Base-by-base conservation (phyloP, 2,329 filamentous ascomycete species). In the Aschersonia sp. region DNA sequence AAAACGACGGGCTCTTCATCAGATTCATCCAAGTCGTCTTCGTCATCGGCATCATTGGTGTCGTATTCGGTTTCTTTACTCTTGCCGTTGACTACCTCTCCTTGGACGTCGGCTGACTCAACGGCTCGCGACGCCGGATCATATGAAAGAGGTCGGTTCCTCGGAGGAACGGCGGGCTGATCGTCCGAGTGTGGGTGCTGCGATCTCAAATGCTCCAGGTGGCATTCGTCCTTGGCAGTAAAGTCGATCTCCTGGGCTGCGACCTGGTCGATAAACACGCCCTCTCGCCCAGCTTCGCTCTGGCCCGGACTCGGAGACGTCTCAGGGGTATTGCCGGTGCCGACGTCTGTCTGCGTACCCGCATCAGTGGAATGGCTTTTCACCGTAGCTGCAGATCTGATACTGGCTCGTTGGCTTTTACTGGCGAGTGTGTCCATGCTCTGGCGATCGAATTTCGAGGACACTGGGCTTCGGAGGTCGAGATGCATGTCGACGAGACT, bases 401-500 rank as follows among this genome's bases (percentile, higher is more conserved):
- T 88, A 63, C 87, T 94, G 53, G 78, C 82, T 47, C 83, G 73
- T 56, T 84, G 79, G 59, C 79, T 85, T 48, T 73, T 65, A 4
- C 72, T 71, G 12, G 68, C 61, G 45, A 67, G 71, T 7, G 82
- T 84, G 52, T 89, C 84, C 29, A 80, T 68, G 64, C 86, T 94
- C 59, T 78, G 79, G 51, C 84, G 62, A 68, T 80, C 64, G 51
- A 73, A 74, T 50, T 69, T 73, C 46, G 69, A 67, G 49, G 72
- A 76, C n/a, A 80, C 67, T 1, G 89, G 87, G 61, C 87, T 94
- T 7, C 78, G 78, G 1, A 86, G 84, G 47, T 74, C 79, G 3
- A 87, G 85, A 54, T 80, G 80, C 64, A 86, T 92, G 58, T 91
- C 86, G 61, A 96, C 94, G 55, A 84, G 78, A 50, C 83, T 87